These are phyloP conservation scores for Oryza longistaminata DNA, from an alignment of 176 grass and related monocot genomes.

Conservation along the genomic window DNA sequence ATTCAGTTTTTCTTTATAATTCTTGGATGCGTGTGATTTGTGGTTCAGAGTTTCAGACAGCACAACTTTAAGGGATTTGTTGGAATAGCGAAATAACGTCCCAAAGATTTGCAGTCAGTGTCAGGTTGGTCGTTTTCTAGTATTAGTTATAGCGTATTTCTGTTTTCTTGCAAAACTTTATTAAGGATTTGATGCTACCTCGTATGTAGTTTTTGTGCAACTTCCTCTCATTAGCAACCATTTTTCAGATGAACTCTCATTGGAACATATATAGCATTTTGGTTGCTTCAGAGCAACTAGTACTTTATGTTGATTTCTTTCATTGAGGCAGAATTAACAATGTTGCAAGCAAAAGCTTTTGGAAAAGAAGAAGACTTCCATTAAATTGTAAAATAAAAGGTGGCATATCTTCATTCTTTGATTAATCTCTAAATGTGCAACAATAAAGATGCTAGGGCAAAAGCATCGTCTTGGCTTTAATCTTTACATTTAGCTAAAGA, in stretches of 20 bases:
- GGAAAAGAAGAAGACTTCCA: not conserved
- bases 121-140: not conserved
- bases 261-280: not conserved
- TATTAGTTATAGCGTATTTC: not conserved
- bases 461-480: not conserved
- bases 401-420: not conserved
- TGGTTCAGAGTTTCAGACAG: not conserved
- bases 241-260: not conserved
- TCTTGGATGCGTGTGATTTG: not conserved
- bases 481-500: conserved; percentile 18
- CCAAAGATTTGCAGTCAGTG: not conserved
- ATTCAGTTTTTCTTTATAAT: not conserved
- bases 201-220: not conserved
- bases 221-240: not conserved
- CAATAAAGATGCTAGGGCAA: not conserved
- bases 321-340: not conserved
- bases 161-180: not conserved
- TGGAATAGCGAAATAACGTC: not conserved
- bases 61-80: not conserved
- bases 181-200: not conserved
- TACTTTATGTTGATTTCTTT: not conserved
- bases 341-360: not conserved
- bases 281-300: not conserved
- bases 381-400: not conserved
- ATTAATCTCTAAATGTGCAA: not conserved